A percentile compares a stretch with the other conserved stretches of the same genome.
Conservation (phyloP, 441 rosid genomes). For the Pelargonium citronellum region DNA sequence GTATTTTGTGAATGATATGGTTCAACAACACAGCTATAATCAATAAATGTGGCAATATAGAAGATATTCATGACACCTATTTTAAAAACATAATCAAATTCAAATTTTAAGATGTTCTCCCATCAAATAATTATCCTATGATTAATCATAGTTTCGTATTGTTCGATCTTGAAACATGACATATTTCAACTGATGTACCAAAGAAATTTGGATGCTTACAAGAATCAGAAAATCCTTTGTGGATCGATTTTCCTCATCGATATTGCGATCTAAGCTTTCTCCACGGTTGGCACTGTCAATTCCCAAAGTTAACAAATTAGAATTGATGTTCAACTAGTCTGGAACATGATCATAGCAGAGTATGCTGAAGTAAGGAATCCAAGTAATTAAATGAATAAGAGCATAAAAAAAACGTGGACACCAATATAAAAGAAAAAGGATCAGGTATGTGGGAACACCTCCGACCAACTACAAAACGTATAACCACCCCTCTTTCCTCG, state of each 20-base stretch:
- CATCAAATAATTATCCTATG: neutral
- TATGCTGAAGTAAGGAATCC: conserved; percentile 6
- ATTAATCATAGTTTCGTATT: neutral
- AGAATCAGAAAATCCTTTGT: conserved; percentile 83
- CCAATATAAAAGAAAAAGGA: conserved; percentile 20
- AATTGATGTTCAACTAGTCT: conserved; percentile 14
- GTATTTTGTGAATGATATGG: neutral
- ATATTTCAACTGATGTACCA: neutral
- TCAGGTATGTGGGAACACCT: conserved; percentile 47
- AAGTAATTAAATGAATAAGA: conserved; percentile 16
- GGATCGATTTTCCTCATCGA: conserved; percentile 53
- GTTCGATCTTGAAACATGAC: neutral
- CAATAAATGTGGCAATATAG: neutral
- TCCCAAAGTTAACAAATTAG: conserved; percentile 26
- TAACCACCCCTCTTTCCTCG: conserved; percentile 81
- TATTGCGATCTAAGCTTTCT: conserved; percentile 82
- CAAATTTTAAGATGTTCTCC: conserved; percentile 1
- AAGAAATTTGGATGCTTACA: conserved; percentile 41
- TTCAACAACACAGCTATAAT: neutral
- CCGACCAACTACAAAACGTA: conserved; percentile 89
- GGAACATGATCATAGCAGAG: neutral
- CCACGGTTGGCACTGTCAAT: conserved; percentile 80
- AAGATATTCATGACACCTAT: neutral
- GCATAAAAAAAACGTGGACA: conserved; percentile 4
- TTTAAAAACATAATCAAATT: neutral